These are phyloP conservation scores for Actinomortierella wolfii DNA, from an alignment of 371 early-diverging fungal species.

Conservation along the genomic window DNA sequence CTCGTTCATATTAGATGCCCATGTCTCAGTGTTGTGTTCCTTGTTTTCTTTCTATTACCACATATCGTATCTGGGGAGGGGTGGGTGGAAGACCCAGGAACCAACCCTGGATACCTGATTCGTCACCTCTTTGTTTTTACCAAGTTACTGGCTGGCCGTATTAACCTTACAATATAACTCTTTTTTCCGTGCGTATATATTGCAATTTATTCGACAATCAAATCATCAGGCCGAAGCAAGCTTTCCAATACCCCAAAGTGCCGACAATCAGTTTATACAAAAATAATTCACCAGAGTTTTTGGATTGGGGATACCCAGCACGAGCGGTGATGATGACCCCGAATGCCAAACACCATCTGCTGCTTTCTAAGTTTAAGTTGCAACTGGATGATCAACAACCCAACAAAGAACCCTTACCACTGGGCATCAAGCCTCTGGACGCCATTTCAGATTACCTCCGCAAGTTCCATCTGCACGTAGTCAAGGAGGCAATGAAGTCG, in stretches of 20 bases:
- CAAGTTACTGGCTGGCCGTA: not conserved
- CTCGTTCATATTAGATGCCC: no score
- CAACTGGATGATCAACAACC: constrained; percentile 56
- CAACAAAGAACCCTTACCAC: constrained; percentile 50
- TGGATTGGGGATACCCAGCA: constrained; percentile 54
- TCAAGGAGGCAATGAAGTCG: constrained; percentile 52
- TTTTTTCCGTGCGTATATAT: no score
- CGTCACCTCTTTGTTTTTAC: not conserved
- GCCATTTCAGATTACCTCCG: constrained; percentile 56
- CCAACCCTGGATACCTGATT: no score
- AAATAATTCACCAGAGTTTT: constrained; percentile 39
- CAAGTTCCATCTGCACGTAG: constrained; percentile 53
- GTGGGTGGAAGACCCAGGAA: no score
- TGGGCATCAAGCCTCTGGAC: constrained; percentile 51
- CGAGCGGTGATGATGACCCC: constrained; percentile 60
- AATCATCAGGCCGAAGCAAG: constrained; percentile 37
- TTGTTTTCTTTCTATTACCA: no score
- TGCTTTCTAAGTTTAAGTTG: constrained; percentile 61
- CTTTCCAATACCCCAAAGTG: constrained; percentile 45
- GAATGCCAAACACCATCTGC: constrained; percentile 56
- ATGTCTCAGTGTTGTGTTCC: no score
- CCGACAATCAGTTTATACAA: constrained; percentile 47
- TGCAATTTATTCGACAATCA: not conserved
- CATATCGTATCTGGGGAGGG: no score
- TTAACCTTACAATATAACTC: no score